These are phyloP conservation scores for Diaporthe eres DNA, from an alignment of 2,329 filamentous ascomycete genomes.

Conservation along the genomic window DNA sequence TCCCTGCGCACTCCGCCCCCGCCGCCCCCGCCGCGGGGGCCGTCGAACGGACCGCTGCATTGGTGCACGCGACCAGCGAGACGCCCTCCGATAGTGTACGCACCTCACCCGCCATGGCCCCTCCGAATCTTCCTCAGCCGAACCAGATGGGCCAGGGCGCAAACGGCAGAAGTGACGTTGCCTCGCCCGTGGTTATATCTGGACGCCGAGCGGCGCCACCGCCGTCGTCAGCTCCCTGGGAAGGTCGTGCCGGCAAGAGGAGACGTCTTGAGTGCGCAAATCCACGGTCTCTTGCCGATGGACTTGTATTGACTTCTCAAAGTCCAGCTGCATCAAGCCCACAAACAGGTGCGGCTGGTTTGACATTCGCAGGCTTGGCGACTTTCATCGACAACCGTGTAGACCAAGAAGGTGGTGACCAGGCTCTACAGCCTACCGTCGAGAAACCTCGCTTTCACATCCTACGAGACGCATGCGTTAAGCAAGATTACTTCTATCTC, in stretches of 20 bases:
- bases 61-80: neutral
- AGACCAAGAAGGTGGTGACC: slow-evolving; percentile 1
- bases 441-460: slow-evolving; percentile 67
- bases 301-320: slow-evolving; percentile 40
- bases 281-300: slow-evolving; percentile 5
- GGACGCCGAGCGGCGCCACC: neutral
- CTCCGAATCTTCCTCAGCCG: slow-evolving; percentile 17
- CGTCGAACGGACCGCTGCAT: neutral
- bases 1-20: neutral
- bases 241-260: slow-evolving; percentile 35
- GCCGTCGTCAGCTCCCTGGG: neutral
- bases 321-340: neutral
- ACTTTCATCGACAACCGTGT: slow-evolving; percentile 25
- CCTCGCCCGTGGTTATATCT: neutral
- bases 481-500: slow-evolving; percentile 74
- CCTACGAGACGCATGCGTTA: slow-evolving; percentile 68
- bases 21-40: neutral
- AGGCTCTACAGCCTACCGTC: slow-evolving; percentile 48
- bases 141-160: neutral
- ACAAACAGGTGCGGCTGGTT: neutral
- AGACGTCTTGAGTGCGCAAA: slow-evolving; percentile 36
- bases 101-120: slow-evolving; percentile 32
- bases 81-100: neutral
- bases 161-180: neutral
- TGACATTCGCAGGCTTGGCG: neutral